Conservation (phyloP, 2,329 filamentous ascomycete species). For the Arthrinium puccinioides region DNA sequence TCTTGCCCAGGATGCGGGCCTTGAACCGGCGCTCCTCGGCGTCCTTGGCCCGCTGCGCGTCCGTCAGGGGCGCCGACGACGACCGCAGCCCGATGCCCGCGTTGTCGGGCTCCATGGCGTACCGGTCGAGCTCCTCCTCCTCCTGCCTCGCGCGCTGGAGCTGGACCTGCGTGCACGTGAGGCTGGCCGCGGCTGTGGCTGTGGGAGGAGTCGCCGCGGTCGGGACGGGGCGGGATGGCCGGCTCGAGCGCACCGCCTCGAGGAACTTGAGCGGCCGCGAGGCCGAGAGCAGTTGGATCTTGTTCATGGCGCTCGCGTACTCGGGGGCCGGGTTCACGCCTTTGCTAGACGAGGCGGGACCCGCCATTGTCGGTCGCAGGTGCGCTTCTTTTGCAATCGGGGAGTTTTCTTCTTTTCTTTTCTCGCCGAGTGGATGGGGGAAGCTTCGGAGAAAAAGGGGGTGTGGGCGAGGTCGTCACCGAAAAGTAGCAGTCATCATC, state of each 20-base stretch:
- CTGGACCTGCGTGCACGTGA: neutral
- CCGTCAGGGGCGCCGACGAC: constrained; percentile 3
- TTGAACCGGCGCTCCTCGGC: neutral
- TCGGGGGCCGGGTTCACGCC: constrained; percentile 22
- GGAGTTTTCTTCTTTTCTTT: no score
- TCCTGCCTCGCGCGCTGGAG: neutral
- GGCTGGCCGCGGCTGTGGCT: neutral
- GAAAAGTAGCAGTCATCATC: no score
- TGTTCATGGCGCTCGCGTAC: constrained; percentile 22
- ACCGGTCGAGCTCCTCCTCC: constrained; percentile 5
- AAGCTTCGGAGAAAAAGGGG: no score
- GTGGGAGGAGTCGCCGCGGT: neutral
- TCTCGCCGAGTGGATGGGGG: no score
- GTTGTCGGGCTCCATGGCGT: constrained; percentile 9
- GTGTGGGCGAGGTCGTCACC: no score
- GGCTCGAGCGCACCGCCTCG: constrained; percentile 4
- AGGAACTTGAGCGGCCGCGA: constrained; percentile 5
- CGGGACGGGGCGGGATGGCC: constrained; percentile 7
- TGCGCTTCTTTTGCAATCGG: no score
- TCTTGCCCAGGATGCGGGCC: constrained; percentile 3
- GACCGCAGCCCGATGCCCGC: constrained; percentile 10
- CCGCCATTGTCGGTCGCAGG: neutral
- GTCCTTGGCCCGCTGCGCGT: neutral
- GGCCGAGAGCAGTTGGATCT: constrained; percentile 18
- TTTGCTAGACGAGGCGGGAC: neutral